Evolutionary conservation across 331 rosid species (phyloP), one percentile per base, ranked within the genome.

Genomic region (Malus hybrid): DNA sequence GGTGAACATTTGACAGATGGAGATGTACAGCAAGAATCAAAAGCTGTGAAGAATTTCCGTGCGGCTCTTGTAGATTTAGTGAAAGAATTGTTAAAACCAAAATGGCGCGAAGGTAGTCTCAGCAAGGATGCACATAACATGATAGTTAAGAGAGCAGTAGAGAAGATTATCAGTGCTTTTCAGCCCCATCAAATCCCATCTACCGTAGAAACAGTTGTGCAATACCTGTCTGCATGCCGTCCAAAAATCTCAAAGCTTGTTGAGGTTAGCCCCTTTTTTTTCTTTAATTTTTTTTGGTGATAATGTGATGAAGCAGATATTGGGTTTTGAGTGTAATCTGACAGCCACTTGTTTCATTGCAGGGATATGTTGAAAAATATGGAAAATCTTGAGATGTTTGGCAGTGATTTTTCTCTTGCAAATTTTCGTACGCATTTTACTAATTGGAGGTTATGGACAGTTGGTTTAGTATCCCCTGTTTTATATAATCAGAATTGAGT

Each of bases 321-420:
- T 73, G 39, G 53, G 68, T n/a, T 81, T 62, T 76, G 32, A 8
- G 30, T 73, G 63, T 58, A 67, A 34, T 79, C 84, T 89, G 79
- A 90, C 87, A 26, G 44, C 57, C n/a, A 78, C 22, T 82, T 50
- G 8, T 74, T 84, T 85, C 77, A 57, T 81, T 79, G 93, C 97
- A 95, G 99, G 99, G 93, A 78, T 95, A 95, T 83, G 89, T 89
- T 66, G 86, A 79, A 75, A 95, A 90, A 87, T 90, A 90, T 87
- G 90, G 97, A 32, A 95, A 92, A 80, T 76, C 90, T 55, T 89
- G 90, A 94, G 85, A 79, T 78, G 83, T 82, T 60, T 63, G 84
- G 77, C 78, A 78, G 66, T 74, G 81, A 78, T 69, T 73, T 80
- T 69, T 79, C 74, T 76, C 69, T 77, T 86, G 93, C 88, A 82